Base-by-base conservation (phyloP, 2,329 filamentous ascomycete genomes). In the Colletotrichum scovillei region DNA sequence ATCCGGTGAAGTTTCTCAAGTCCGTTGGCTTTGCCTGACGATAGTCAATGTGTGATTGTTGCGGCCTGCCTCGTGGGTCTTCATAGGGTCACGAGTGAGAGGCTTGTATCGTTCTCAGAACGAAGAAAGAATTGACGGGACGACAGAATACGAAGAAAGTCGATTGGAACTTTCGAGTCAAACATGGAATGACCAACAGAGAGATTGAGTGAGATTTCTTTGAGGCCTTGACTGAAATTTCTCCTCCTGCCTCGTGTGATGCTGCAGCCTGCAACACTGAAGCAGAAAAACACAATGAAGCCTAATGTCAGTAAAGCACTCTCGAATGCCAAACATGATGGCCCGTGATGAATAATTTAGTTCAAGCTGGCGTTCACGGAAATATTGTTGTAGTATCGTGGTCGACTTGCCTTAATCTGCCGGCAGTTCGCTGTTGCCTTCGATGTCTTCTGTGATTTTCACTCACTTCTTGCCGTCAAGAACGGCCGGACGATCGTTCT, bases 131-230 rank as follows among this genome's bases (percentile, higher is more conserved):
- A 3, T 3, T 49, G 7, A 11, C 1, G 42, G 4, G 42, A 9
- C 19, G 11, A 19, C 19, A 9, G 19, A n/a, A n/a, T 9, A 2
- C 8, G 19, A n/a, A 9, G 1, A 19, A 49, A 49, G 1, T 2
- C 11, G 7, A n/a, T 8, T 49, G 38, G 5, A 49, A 19, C 4
- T 11, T 49, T 22, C 19, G 19, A 49, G 42, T 22, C 42, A 49
- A 22, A n/a, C 7, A 22, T 22, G 0, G 8, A n/a, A n/a, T n/a
- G 8, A 9, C 4, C 19, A 22, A 8, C 7, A 49, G 42, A 22
- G 1, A n/a, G 11, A 19, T 19, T 11, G 1, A 0, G 19, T 4
- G 8, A 22, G 32, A n/a, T 1, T 49, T 1, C 8, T n/a, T n/a
- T 4, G 19, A 9, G 19, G 42, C 7, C 42, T 46, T 6, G 42